Base-by-base conservation (phyloP, 345 rosid species). In the Cardamine occulta region DNA sequence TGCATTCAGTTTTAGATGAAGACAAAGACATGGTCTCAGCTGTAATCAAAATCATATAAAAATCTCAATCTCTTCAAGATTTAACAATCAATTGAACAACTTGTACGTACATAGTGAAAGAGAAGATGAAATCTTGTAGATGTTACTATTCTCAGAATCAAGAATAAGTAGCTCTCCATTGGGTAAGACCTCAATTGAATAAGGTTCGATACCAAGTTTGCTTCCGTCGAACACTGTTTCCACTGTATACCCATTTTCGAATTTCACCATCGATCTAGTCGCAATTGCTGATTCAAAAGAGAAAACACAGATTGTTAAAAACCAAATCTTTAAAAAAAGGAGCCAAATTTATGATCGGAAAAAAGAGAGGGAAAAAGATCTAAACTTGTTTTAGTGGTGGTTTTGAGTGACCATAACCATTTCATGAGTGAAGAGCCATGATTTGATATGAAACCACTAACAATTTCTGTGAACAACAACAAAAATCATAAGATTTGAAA, bases 181-280 rank as follows among this genome's bases (percentile, higher is more conserved):
- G 0, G 98, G 91, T 80, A 91, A 74, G 59, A 93, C 87, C 73
- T 96, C 96, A 18, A 96, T 86, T 0, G 94, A 78, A 76, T 86
- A 82, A 28, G 99, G 99, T 79, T 93, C 99, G 40, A 93, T 82
- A 39, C 98, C 98, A 26, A 93, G 96, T 73, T 93, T 96, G 77
- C 99, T 96, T 71, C 99, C 99, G 64, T 96, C 99, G 77, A 96
- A 93, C 71, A 96, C 97, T 0, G 99, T 96, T 81, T 96, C 99
- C 63, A 96, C 99, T 31, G 84, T 61, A 70, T 90, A 96, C n/a
- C 99, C 99, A 80, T 89, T 74, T 80, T 96, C 99, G 28, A 88
- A 96, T 83, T 89, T 96, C 93, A 96, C 87, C 94, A 84, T 81
- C 62, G 99, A 91, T 77, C 96, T 94, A 61, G 90, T 88, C 9